Base-by-base conservation (phyloP, 768 basidiomycete genomes). In the Suillus alpinus region DNA sequence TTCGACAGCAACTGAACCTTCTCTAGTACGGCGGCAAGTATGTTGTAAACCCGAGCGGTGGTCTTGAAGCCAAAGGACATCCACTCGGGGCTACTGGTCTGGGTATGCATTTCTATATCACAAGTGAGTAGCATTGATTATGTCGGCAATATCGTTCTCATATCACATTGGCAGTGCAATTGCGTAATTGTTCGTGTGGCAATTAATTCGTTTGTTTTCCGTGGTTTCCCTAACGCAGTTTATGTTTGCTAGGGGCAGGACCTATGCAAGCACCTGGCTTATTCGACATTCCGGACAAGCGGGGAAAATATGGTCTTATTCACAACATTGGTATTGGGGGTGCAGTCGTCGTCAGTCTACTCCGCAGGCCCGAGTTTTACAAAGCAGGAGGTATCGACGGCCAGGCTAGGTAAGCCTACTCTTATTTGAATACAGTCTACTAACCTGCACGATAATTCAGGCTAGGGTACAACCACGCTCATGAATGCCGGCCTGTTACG, bases 51-150 rank as follows among this genome's bases (percentile, higher is more conserved):
- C 90, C 92, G 0, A 90, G 87, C 56, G 92, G 92, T 29, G 92
- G 92, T 0, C 80, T 94, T 16, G 90, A 94, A 69, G 89, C 91
- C n/a, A 94, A 93, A 69, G 92, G 92, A 3, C 91, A 94, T 68
- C 92, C 92, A 2, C 80, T 93, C 20, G 91, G 91, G 41, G 90
- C 91, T 1, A 92, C 89, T 18, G 91, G 91, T 2, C 75, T 93
- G 14, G 91, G 88, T 31, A 92, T 92, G 91, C 91, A 93, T 69
- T 92, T 92, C 73, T 92, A 91, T 68, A 89, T 92, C 63, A 83
- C 86, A 66, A 91, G 89, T 89, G 68, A 46, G 86, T 73, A 18
- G 4, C 16, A 55, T 49, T 23, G 20, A 49, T 7, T 14, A 26
- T 32, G 29, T 32, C 53, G 18, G 3, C 58, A 41, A 18, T 39